These are phyloP conservation scores for Nidularia sp. DNA, from an alignment of 768 basidiomycete genomes.

Conservation along the genomic window DNA sequence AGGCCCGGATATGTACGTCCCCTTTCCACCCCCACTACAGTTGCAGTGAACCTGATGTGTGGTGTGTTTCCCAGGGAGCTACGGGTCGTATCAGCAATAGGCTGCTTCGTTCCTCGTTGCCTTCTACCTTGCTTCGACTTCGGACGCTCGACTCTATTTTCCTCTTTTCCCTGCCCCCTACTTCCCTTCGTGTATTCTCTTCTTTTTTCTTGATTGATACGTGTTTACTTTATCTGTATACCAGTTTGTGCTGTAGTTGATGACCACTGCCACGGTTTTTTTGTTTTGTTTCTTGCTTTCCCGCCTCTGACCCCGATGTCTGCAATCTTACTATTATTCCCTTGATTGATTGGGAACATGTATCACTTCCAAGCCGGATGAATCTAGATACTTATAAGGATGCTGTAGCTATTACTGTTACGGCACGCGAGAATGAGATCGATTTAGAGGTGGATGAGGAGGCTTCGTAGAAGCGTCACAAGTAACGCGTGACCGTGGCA, in stretches of 20 bases:
- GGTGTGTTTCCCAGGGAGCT: neutral
- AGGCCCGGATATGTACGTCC: slow-evolving; percentile 49
- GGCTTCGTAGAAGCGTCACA: too few species aligned
- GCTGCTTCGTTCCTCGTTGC: too few species aligned
- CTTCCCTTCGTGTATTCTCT: too few species aligned
- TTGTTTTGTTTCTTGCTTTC: neutral
- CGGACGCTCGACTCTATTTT: neutral
- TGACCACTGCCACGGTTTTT: too few species aligned
- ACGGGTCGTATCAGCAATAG: neutral
- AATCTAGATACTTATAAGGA: neutral
- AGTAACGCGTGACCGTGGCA: too few species aligned
- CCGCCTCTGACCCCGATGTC: neutral
- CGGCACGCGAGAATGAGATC: neutral
- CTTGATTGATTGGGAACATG: neutral
- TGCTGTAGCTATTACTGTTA: neutral
- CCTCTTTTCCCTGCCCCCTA: neutral
- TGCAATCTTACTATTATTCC: neutral
- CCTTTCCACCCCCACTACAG: too few species aligned
- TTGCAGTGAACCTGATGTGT: neutral
- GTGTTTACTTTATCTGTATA: too few species aligned
- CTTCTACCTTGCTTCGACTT: neutral
- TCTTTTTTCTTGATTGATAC: too few species aligned
- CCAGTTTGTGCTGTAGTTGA: too few species aligned
- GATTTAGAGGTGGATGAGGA: neutral
- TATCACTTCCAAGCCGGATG: neutral